Evolutionary conservation across 1,284 basidiomycete genomes (phyloP).

Genomic region (Fistulina hepatica): DNA sequence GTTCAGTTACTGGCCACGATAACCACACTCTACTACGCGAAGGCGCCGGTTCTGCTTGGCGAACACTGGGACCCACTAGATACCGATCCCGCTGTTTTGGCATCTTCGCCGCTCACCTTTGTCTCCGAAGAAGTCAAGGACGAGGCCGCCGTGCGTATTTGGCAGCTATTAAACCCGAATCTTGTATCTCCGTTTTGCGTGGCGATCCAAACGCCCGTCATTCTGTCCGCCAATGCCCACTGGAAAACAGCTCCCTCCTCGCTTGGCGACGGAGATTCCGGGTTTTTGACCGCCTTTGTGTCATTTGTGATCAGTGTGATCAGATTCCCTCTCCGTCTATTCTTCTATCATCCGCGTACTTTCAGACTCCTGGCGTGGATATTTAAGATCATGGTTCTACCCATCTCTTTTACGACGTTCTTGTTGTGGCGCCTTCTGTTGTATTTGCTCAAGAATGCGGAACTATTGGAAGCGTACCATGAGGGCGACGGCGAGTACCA

Average conservation of each 20-base stretch:
- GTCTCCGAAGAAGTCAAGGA: constrained; percentile 25
- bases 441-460: constrained; percentile 88
- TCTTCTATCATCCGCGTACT: constrained; percentile 37
- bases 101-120: constrained; percentile 22
- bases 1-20: constrained; percentile 62
- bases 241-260: too few relatives aligned
- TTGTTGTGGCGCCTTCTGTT: constrained; percentile 71
- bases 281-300: too few relatives aligned
- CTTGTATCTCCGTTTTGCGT: constrained; percentile 67
- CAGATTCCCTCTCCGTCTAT: constrained; percentile 30
- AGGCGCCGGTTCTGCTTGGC: too few relatives aligned
- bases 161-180: constrained; percentile 73
- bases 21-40: constrained; percentile 61
- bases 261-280: too few relatives aligned
- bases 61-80: too few relatives aligned
- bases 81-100: too few relatives aligned
- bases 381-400: constrained; percentile 74
- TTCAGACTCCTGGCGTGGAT: constrained; percentile 58
- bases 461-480: constrained; percentile 79
- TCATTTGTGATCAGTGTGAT: too few relatives aligned
- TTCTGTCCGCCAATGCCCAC: too few relatives aligned
- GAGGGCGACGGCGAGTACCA: constrained; percentile 36
- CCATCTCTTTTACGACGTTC: constrained; percentile 71
- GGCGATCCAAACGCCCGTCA: constrained; percentile 68
- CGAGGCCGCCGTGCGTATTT: constrained; percentile 51